These are phyloP conservation scores for Nemania diffusa DNA, from an alignment of 2,329 filamentous ascomycete species.

Conservation along the genomic window DNA sequence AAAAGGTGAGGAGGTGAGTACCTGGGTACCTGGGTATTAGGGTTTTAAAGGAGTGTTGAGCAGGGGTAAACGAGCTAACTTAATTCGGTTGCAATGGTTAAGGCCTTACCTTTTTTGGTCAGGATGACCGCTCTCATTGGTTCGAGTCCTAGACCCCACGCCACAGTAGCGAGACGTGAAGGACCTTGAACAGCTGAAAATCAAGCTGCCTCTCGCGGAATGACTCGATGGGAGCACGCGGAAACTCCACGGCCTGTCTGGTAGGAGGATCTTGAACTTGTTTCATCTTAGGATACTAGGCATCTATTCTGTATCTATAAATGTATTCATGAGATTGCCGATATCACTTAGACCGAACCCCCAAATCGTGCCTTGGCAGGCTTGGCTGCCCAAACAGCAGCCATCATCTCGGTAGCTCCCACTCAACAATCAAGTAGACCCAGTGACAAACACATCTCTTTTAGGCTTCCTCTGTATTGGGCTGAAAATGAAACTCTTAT, in stretches of 20 bases:
- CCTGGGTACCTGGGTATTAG: no score
- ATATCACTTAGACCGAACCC: not conserved
- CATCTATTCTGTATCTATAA: no score
- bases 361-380: not conserved
- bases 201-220: not conserved
- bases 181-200: constrained; percentile 24
- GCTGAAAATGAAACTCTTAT: not conserved
- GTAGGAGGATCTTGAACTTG: not conserved
- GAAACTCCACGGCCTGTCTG: not conserved
- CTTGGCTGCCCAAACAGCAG: constrained; percentile 13
- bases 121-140: not conserved
- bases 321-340: not conserved
- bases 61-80: not conserved
- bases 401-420: constrained; percentile 4
- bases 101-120: not conserved
- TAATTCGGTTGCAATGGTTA: not conserved
- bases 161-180: not conserved
- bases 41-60: no score
- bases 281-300: not conserved
- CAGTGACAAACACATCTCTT: not conserved
- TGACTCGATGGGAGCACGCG: constrained; percentile 5
- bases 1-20: no score
- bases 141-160: not conserved
- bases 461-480: not conserved
- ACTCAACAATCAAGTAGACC: not conserved